phyloP scores from a whole-genome alignment of 768 basidiomycete genomes.

The Xerocomellus amylosporus region DNA sequence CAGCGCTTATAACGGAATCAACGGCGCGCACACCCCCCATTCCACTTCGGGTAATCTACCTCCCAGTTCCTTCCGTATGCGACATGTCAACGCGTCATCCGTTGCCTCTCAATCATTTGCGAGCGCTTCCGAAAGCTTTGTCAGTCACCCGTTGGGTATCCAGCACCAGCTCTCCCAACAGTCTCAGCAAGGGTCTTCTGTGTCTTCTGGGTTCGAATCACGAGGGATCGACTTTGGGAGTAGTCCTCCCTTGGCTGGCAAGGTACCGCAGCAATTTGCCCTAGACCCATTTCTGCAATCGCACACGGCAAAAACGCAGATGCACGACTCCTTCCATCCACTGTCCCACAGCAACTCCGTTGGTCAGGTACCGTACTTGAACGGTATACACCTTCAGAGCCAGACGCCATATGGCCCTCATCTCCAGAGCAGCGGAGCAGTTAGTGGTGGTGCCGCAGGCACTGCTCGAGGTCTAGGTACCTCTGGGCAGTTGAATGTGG shows the following conservation, averaged over 20 bases:
- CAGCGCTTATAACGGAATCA: slow-evolving; percentile 31
- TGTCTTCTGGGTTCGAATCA: slow-evolving; percentile 26
- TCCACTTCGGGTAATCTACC: slow-evolving; percentile 31
- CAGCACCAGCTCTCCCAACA: slow-evolving; percentile 37
- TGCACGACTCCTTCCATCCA: slow-evolving; percentile 35
- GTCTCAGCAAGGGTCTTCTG: slow-evolving; percentile 30
- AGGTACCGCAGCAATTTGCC: slow-evolving; percentile 32
- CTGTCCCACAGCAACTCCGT: slow-evolving; percentile 32
- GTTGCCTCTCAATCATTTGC: slow-evolving; percentile 26
- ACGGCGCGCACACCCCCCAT: slow-evolving; percentile 21
- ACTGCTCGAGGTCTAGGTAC: slow-evolving; percentile 28
- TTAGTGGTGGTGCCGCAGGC: slow-evolving; percentile 19
- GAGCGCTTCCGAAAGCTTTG: slow-evolving; percentile 25
- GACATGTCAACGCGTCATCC: slow-evolving; percentile 33
- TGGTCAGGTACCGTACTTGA: slow-evolving; percentile 36
- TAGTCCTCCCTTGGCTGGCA: slow-evolving; percentile 23
- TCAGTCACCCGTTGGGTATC: slow-evolving; percentile 27
- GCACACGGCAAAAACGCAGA: slow-evolving; percentile 28
- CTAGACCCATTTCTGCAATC: slow-evolving; percentile 35
- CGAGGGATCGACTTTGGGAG: slow-evolving; percentile 35
- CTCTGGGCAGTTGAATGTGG: slow-evolving; percentile 28
- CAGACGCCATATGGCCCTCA: slow-evolving; percentile 79
- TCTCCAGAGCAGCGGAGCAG: slow-evolving; percentile 43
- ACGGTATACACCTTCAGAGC: slow-evolving; percentile 54
- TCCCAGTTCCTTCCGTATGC: slow-evolving; percentile 35